A percentile compares a stretch with the other conserved stretches of the same genome.
Conservation (phyloP, 371 early-diverging fungal genomes). For the Rhizopus sp. region DNA sequence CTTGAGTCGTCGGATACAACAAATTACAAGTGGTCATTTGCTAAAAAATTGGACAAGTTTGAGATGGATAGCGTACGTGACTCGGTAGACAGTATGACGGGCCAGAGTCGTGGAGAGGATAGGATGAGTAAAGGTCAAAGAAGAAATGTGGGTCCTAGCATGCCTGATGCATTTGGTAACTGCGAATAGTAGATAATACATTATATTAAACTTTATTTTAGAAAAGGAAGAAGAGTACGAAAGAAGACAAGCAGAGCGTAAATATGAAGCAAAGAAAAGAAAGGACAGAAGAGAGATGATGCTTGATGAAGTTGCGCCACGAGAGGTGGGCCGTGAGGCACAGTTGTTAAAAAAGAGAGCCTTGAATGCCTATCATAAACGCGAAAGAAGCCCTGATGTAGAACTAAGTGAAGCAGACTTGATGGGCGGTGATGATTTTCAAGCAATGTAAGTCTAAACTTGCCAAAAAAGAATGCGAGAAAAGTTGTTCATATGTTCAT, state of each 20-base stretch:
- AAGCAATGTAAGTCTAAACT: constrained; percentile 32
- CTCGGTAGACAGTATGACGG: constrained; percentile 66
- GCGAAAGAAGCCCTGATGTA: constrained; percentile 73
- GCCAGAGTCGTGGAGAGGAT: constrained; percentile 21
- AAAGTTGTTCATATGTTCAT: not conserved
- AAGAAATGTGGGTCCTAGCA: constrained; percentile 36
- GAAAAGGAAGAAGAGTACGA: constrained; percentile 63
- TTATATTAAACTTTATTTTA: not conserved
- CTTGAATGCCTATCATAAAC: constrained; percentile 62
- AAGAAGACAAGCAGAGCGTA: constrained; percentile 46
- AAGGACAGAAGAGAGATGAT: constrained; percentile 61
- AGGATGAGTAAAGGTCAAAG: constrained; percentile 18
- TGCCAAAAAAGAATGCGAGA: not conserved
- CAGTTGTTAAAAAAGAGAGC: constrained; percentile 68
- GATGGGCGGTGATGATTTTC: constrained; percentile 67
- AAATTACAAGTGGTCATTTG: constrained; percentile 79
- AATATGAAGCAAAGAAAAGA: constrained; percentile 50
- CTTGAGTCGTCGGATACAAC: constrained; percentile 65
- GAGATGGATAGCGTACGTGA: constrained; percentile 63
- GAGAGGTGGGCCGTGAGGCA: constrained; percentile 79
- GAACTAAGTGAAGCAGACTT: constrained; percentile 76
- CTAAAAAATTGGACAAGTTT: constrained; percentile 59
- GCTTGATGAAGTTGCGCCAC: constrained; percentile 83
- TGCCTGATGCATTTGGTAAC: constrained; percentile 25
- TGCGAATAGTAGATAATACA: constrained; percentile 2